Conservation (phyloP, 352 stramenopile species). For the Thalassiosira pacifica region DNA sequence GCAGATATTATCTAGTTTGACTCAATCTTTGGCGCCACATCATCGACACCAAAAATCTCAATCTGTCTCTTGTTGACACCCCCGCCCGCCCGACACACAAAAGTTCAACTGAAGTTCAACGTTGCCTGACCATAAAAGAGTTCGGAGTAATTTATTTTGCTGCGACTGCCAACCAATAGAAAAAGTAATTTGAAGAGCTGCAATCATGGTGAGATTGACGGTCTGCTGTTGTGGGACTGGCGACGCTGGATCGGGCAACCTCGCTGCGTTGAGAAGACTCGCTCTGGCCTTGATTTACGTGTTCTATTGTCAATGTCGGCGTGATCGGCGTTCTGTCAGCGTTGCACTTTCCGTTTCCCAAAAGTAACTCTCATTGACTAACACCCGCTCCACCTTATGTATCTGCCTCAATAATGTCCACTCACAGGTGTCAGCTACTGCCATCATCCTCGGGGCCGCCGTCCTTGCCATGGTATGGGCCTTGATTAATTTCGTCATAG, state of each 20-base stretch:
- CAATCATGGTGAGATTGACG: slow-evolving; percentile 30
- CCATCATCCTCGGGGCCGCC: slow-evolving; percentile 78
- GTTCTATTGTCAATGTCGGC: not conserved
- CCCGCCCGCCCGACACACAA: not conserved
- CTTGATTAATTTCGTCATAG: slow-evolving; percentile 80
- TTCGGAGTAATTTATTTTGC: too few relatives aligned
- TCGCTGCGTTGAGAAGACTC: not conserved
- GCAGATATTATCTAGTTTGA: too few relatives aligned
- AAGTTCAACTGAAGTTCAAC: too few relatives aligned
- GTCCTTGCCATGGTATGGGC: slow-evolving; percentile 81
- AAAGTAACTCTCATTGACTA: not conserved
- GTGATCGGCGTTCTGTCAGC: not conserved
- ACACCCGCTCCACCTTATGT: too few relatives aligned
- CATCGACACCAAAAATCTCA: too few relatives aligned
- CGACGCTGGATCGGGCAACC: not conserved
- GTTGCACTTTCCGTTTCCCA: not conserved
- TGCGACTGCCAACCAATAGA: not conserved
- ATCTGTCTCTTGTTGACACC: too few relatives aligned
- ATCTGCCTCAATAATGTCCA: not conserved
- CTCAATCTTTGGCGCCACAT: too few relatives aligned
- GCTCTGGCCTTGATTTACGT: not conserved
- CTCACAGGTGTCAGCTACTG: slow-evolving; percentile 63
- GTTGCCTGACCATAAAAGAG: too few relatives aligned
- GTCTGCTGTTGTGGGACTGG: too few relatives aligned
- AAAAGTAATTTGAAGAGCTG: not conserved